Evolutionary conservation across 2,329 filamentous ascomycete genomes (phyloP).

Genomic region (Pseudogymnoascus verrucosus): DNA sequence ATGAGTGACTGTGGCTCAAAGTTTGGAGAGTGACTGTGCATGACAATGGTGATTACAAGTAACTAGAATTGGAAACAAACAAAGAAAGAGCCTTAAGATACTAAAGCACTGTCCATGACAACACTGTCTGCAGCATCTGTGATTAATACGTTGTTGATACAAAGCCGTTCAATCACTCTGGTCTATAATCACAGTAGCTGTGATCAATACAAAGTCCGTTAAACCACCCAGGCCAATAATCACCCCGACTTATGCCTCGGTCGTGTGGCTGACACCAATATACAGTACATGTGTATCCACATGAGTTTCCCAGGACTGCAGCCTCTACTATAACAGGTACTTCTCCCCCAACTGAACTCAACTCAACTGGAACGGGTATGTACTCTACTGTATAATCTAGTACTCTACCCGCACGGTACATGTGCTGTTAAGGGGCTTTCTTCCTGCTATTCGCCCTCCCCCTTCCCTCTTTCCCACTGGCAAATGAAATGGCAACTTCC

Average conservation of each 20-base stretch:
- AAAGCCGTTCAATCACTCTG: too few relatives aligned
- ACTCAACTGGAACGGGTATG: background rate
- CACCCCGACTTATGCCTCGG: background rate
- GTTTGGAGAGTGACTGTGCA: background rate
- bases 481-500: background rate
- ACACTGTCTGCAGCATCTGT: background rate
- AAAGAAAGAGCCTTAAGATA: too few relatives aligned
- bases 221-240: background rate
- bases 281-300: background rate
- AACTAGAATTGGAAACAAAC: too few relatives aligned
- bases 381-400: background rate
- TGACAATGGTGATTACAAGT: too few relatives aligned
- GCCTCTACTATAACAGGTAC: too few relatives aligned
- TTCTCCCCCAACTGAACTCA: background rate
- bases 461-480: too few relatives aligned
- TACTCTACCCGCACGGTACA: background rate
- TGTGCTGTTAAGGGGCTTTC: conserved; percentile 1
- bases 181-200: background rate
- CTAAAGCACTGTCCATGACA: too few relatives aligned
- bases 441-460: too few relatives aligned
- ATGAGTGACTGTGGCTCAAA: too few relatives aligned
- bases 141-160: background rate
- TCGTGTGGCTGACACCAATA: background rate
- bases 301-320: background rate
- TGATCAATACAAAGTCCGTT: background rate